Evolutionary conservation across 2,329 filamentous ascomycete species (phyloP).

Genomic region (Incumbomyces lentus): DNA sequence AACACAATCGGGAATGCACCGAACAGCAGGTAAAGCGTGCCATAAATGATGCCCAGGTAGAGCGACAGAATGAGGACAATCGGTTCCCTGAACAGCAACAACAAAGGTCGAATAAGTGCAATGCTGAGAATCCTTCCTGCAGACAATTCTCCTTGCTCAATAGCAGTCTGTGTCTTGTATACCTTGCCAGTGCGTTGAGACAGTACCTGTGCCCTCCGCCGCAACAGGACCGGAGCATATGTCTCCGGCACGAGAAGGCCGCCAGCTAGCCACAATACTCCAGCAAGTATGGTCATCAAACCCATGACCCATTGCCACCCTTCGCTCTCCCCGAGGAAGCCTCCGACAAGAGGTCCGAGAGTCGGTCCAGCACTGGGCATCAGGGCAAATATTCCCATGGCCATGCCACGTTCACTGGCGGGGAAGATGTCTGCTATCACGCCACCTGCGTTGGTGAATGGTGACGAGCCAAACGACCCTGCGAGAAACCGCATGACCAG

Average conservation of each 20-base stretch:
- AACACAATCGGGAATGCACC: constrained; percentile 58
- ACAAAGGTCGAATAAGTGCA: constrained; percentile 55
- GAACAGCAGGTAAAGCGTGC: constrained; percentile 49
- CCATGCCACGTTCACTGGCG: constrained; percentile 44
- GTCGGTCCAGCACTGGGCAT: constrained; percentile 58
- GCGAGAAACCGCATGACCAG: constrained; percentile 59
- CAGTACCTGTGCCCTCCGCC: constrained; percentile 41
- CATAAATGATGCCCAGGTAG: constrained; percentile 44
- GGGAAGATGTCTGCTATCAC: constrained; percentile 52
- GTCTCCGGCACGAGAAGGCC: constrained; percentile 48
- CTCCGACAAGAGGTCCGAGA: constrained; percentile 55
- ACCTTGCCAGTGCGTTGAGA: constrained; percentile 44
- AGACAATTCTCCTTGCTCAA: constrained; percentile 34
- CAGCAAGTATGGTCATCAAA: constrained; percentile 53
- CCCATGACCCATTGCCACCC: constrained; percentile 63
- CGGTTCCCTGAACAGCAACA: constrained; percentile 59
- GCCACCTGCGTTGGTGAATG: constrained; percentile 52
- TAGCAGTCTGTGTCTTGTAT: constrained; percentile 46
- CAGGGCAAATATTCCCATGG: constrained; percentile 54
- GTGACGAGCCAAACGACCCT: constrained; percentile 51
- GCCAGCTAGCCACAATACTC: constrained; percentile 47
- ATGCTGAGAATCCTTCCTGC: constrained; percentile 42
- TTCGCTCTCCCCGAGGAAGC: constrained; percentile 53
- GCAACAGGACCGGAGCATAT: constrained; percentile 48
- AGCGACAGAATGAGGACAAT: constrained; percentile 56